Evolutionary conservation across 176 grass and related monocot species (phyloP), one percentile per base, ranked within the genome.

Genomic region (Dactylis glomerata): DNA sequence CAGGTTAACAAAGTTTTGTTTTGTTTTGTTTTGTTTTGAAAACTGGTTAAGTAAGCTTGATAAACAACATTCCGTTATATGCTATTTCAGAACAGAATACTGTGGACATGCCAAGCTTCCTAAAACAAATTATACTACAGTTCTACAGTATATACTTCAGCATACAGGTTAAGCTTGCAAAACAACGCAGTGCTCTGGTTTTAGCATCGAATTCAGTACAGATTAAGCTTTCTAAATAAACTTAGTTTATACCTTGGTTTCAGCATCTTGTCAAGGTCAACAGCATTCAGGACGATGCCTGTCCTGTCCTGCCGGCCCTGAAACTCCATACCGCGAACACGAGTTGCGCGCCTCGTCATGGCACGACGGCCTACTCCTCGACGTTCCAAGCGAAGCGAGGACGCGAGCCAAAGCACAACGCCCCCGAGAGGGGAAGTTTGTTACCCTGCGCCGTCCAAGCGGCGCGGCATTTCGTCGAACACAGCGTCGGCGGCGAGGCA

Each of bases 401-500:
- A 32, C 20, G 34, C 36, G 38, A 32, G 26, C 17, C 13, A 26
- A 40, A 36, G 54, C 31, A 14, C 40, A 44, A 22, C 28, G 24
- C 38, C 10, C 20, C n/a, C 24, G 1, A 20, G 38, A 8, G 42
- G 24, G 23, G 56, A 50, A 33, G 14, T 6, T 16, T 15, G 28
- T 23, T 47, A 59, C 28, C 49, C 47, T 20, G 23, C 30, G 42
- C 16, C 32, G 58, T 68, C 24, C 26, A 6, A 44, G 31, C 54
- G 45, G 14, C 3, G 85, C 71, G 49, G 47, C 71, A 56, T 82
- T 76, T 68, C 71, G 79, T 76, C 79, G 37, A 87, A 6, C 79
- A 76, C 0, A 1, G 2, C 3, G 20, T 10, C 20, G 15, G 22
- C 80, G 20, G 38, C 7, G 17, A 6, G 13, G 68, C 34, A 40